Percentiles rank a stretch among this genome's conserved stretches.
Evolutionary conservation across 345 rosid genomes (phyloP).

Genomic region (Lepidium aucheri): DNA sequence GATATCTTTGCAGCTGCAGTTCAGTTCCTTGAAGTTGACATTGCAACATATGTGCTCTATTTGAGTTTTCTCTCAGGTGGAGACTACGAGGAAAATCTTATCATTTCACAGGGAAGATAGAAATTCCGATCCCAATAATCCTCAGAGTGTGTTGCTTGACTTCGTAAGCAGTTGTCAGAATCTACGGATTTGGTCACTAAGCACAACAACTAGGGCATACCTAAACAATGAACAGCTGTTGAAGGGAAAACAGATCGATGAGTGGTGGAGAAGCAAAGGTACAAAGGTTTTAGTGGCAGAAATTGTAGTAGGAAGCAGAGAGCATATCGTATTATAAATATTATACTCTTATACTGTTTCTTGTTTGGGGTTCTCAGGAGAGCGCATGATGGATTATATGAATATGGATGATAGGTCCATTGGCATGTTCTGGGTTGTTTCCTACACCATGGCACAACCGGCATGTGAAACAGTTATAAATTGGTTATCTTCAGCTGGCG

Average conservation of each 20-base stretch:
- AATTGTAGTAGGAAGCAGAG: not conserved
- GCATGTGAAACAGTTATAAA: constrained; percentile 74
- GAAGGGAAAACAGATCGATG: constrained; percentile 97
- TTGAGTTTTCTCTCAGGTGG: constrained; percentile 53
- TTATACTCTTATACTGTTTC: constrained; percentile 10
- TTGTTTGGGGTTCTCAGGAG: constrained; percentile 48
- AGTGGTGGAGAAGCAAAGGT: constrained; percentile 99
- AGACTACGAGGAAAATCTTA: constrained; percentile 77
- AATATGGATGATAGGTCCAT: constrained; percentile 94
- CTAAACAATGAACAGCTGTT: constrained; percentile 83
- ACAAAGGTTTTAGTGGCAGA: constrained; percentile 13
- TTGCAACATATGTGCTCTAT: constrained; percentile 23
- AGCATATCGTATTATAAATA: not conserved
- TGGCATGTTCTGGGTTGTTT: constrained; percentile 99
- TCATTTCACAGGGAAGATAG: constrained; percentile 95
- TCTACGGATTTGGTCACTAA: constrained; percentile 91
- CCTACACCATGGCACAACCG: constrained; percentile 93
- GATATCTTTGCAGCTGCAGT: constrained; percentile 7
- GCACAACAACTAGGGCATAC: constrained; percentile 72
- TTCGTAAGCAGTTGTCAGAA: constrained; percentile 96
- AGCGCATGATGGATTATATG: constrained; percentile 87
- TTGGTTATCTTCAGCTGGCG: constrained; percentile 84
- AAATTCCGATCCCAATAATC: constrained; percentile 78
- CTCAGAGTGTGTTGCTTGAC: constrained; percentile 94
- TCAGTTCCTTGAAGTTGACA: not conserved